Percentiles rank a stretch among this genome's conserved stretches.
Evolutionary conservation across 768 basidiomycete species (phyloP).

Genomic region (Kwoniella sp.): DNA sequence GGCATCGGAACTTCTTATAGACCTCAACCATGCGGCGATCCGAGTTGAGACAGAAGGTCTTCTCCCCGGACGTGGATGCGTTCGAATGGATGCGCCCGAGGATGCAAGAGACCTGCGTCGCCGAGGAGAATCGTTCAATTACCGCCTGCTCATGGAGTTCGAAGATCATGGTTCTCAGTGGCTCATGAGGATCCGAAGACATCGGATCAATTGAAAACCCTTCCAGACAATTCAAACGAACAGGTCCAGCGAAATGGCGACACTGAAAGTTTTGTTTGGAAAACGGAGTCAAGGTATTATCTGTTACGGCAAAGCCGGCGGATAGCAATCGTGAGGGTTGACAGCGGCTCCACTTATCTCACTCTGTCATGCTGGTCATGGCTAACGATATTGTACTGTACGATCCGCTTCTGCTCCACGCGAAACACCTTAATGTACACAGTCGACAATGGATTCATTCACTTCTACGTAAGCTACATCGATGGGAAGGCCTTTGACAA

Average conservation of each 20-base stretch:
- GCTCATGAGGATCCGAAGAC: slow-evolving; percentile 20
- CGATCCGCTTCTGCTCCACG: too few species aligned
- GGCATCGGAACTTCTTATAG: background rate
- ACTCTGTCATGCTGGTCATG: too few species aligned
- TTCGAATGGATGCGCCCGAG: background rate
- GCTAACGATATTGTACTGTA: background rate
- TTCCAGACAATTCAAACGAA: background rate
- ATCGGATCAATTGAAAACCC: background rate
- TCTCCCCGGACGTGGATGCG: background rate
- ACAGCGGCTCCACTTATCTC: too few species aligned
- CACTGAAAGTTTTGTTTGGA: slow-evolving; percentile 14
- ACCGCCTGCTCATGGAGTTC: slow-evolving; percentile 20
- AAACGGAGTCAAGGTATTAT: slow-evolving; percentile 14
- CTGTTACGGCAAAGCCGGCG: slow-evolving; percentile 1
- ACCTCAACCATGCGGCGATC: background rate
- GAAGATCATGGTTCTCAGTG: slow-evolving; percentile 28
- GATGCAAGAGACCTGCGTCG: background rate
- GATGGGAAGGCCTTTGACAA: background rate
- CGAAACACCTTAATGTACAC: too few species aligned
- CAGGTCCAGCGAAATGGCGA: slow-evolving; percentile 24
- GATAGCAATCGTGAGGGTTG: slow-evolving; percentile 5
- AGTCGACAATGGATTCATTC: slow-evolving; percentile 1
- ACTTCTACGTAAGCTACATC: slow-evolving; percentile 5
- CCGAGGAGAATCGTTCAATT: slow-evolving; percentile 10
- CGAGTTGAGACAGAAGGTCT: slow-evolving; percentile 7